Percentiles rank a stretch among this genome's conserved stretches.
These are phyloP conservation scores for Penicillium angulare DNA, from an alignment of 495 filamentous ascomycete species.

Conservation along the genomic window DNA sequence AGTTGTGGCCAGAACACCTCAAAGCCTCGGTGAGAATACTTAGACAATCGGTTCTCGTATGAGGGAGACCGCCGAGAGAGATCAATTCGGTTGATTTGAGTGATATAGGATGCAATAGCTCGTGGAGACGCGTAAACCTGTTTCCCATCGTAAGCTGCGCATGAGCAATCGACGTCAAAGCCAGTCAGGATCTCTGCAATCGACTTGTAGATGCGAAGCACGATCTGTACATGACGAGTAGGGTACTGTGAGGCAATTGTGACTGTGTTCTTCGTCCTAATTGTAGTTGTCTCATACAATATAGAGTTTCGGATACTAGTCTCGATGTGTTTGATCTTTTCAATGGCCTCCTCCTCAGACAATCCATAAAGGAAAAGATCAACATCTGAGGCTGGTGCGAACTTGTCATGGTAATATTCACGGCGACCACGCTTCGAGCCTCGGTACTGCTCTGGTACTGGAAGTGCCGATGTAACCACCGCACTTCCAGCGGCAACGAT, in stretches of 20 bases:
- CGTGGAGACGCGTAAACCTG: constrained; percentile 73
- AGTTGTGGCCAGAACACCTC: constrained; percentile 75
- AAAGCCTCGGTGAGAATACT: constrained; percentile 80
- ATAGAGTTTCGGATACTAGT: constrained; percentile 65
- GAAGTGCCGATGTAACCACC: constrained; percentile 70
- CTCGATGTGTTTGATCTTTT: constrained; percentile 82
- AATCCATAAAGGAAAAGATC: constrained; percentile 82
- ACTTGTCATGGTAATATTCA: constrained; percentile 74
- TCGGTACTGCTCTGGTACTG: constrained; percentile 63
- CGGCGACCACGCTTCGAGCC: constrained; percentile 61
- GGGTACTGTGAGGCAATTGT: constrained; percentile 83
- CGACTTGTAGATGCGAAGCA: constrained; percentile 78
- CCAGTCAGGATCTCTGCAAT: constrained; percentile 79
- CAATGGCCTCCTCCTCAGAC: constrained; percentile 65
- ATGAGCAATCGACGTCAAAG: constrained; percentile 82
- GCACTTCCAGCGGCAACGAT: constrained; percentile 74
- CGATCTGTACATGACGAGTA: constrained; percentile 77
- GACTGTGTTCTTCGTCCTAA: constrained; percentile 79
- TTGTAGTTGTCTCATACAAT: constrained; percentile 69
- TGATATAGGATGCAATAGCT: constrained; percentile 70
- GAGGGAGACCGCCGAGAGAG: constrained; percentile 75
- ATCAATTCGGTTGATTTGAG: constrained; percentile 77
- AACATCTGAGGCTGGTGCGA: constrained; percentile 79
- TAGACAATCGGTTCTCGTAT: constrained; percentile 84
- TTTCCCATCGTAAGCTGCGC: constrained; percentile 73